phyloP scores from a whole-genome alignment of 805 yeast genomes.

The Cyberlindnera japonica region DNA sequence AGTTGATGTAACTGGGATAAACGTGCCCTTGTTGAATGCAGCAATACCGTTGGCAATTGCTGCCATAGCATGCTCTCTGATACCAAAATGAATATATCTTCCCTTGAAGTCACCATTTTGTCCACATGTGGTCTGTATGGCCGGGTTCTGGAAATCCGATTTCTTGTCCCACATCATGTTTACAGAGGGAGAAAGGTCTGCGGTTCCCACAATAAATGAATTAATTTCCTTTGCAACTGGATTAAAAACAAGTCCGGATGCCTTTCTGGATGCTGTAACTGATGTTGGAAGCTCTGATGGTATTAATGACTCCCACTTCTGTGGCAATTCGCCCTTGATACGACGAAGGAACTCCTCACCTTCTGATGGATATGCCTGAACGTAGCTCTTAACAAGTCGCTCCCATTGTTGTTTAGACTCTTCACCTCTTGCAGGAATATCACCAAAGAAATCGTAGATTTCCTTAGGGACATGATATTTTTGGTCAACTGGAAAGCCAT shows the following conservation, averaged over 20 bases:
- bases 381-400: constrained; percentile 54
- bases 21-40: constrained; percentile 78
- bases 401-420: constrained; percentile 76
- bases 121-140: constrained; percentile 94
- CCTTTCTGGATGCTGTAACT: constrained; percentile 89
- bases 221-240: constrained; percentile 3
- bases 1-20: constrained; percentile 93
- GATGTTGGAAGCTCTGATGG: constrained; percentile 71
- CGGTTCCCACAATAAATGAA: constrained; percentile 1
- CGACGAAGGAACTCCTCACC: constrained; percentile 65
- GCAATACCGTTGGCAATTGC: constrained; percentile 97
- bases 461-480: constrained; percentile 77
- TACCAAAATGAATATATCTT: constrained; percentile 96
- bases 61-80: constrained; percentile 99
- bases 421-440: constrained; percentile 57
- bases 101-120: constrained; percentile 90
- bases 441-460: constrained; percentile 67
- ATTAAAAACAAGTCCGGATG: constrained; percentile 71
- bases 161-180: constrained; percentile 5
- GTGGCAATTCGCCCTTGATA: constrained; percentile 71
- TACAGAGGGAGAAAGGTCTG: constrained; percentile 3
- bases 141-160: constrained; percentile 50
- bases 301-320: constrained; percentile 67
- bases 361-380: constrained; percentile 53
- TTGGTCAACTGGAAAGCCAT: constrained; percentile 87